Evolutionary conservation across 2,329 filamentous ascomycete species (phyloP), one percentile per base, ranked within the genome.

Genomic region (Fusarium virguliforme): DNA sequence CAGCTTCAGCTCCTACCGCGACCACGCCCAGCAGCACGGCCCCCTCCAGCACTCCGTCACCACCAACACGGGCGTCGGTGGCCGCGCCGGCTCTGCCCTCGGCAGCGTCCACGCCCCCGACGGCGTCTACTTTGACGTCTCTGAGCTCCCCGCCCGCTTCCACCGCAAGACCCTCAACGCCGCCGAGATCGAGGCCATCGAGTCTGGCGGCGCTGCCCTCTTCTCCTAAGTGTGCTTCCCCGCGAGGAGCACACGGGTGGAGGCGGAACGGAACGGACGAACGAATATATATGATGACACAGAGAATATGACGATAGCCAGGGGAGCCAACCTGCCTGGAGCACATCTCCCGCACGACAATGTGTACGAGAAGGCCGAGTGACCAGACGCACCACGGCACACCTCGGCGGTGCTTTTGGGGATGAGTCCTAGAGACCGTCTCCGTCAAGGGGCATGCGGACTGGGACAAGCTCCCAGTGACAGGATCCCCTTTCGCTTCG

Each of bases 171-270:
- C 90, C 12, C 92, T 95, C 83, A 91, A 89, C 38, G 83, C 91
- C 75, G 90, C 91, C 46, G 96, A 99, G 88, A 99, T 99, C 67
- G 96, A 98, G 82, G 95, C 94, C 24, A 89, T 99, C 78, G 94
- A 98, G 89, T 96, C 94, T 62, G 96, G 95, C 61, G 96, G 96
- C 63, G 96, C 95, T 35, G 83, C 87, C 37, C 79, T 86, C 62
- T 81, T 86, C 71, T 83, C 84, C 69, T 88, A 81, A 77, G 72
- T 64, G 28, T 65, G 30, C 38, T 61, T 69, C 28, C 60, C 64
- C 43, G 65, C 61, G 65, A 71, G 68, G 72, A 72, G 10, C 62
- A 64, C 37, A 69, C 37, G 60, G 72, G 72, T 51, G 74, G 74
- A 74, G 71, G 69, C 64, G 53, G 69, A 54, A 65, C 26, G 51